phyloP scores from a whole-genome alignment of 1,284 basidiomycete genomes.

The Sporisorium iseilematis-ciliati region DNA sequence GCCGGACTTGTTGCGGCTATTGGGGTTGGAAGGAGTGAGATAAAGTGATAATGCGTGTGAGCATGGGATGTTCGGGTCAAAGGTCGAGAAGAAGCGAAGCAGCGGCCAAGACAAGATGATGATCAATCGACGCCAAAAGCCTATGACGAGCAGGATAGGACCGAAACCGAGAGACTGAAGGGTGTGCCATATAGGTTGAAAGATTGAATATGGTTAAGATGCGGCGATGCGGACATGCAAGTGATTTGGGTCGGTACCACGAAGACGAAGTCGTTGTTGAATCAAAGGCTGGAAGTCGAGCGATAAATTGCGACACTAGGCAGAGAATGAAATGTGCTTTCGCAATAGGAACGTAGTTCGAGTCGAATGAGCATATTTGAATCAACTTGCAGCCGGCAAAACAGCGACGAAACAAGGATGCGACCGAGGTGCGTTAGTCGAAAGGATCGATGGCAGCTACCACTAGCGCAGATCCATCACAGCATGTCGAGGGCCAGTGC shows the following conservation, averaged over 20 bases:
- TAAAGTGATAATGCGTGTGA: conserved; percentile 16
- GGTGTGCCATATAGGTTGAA: not conserved
- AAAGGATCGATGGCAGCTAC: too few species aligned
- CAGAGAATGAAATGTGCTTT: too few species aligned
- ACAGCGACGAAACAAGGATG: too few species aligned
- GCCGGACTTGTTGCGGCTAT: conserved; percentile 78
- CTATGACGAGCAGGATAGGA: not conserved
- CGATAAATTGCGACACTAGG: too few species aligned
- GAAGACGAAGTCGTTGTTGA: not conserved
- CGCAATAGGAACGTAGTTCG: too few species aligned
- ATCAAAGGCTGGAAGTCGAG: too few species aligned
- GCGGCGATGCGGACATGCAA: not conserved
- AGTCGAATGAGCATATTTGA: too few species aligned
- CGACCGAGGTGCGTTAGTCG: too few species aligned
- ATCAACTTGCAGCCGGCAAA: too few species aligned
- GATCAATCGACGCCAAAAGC: not conserved
- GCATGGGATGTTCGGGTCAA: not conserved
- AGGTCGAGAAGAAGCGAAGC: not conserved
- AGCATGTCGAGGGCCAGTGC: too few species aligned
- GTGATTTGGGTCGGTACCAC: too few species aligned
- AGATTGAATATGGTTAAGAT: not conserved
- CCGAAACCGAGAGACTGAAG: not conserved
- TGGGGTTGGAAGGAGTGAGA: not conserved
- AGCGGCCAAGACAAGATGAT: not conserved
- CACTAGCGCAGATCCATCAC: too few species aligned